phyloP scores from a whole-genome alignment of 192 early-diverging fungal species.

The Podila horticola region DNA sequence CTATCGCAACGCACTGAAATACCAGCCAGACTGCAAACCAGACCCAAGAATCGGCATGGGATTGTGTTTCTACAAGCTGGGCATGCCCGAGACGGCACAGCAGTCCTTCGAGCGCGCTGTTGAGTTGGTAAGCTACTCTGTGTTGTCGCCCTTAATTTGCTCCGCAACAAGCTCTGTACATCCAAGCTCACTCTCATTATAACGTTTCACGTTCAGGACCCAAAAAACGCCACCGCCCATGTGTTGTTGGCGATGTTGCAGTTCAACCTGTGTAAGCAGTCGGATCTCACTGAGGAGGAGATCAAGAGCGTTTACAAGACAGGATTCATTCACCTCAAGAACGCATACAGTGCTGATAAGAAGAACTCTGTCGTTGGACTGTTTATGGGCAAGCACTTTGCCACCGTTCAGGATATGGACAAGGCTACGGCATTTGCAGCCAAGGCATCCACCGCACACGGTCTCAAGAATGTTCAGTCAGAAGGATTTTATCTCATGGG shows the following conservation, averaged over 20 bases:
- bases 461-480: constrained; percentile 44
- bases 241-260: constrained; percentile 82
- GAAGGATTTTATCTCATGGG: constrained; percentile 50
- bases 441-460: constrained; percentile 38
- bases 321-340: constrained; percentile 60
- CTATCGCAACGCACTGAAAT: constrained; percentile 81
- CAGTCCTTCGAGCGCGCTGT: constrained; percentile 76
- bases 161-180: background rate
- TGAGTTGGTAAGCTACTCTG: constrained; percentile 59
- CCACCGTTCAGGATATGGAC: constrained; percentile 15
- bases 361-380: constrained; percentile 63
- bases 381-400: constrained; percentile 47
- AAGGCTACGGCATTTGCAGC: constrained; percentile 45
- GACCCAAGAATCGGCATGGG: constrained; percentile 89
- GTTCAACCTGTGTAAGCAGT: constrained; percentile 76
- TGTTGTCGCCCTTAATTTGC: background rate
- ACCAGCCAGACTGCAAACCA: constrained; percentile 66
- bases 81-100: constrained; percentile 73
- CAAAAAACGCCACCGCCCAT: constrained; percentile 73
- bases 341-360: constrained; percentile 60
- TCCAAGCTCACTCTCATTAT: background rate
- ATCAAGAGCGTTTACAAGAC: constrained; percentile 53
- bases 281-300: constrained; percentile 50
- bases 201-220: constrained; percentile 49
- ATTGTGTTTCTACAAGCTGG: constrained; percentile 83